Conservation (phyloP, 345 rosid species). For the Physaria fendleri region DNA sequence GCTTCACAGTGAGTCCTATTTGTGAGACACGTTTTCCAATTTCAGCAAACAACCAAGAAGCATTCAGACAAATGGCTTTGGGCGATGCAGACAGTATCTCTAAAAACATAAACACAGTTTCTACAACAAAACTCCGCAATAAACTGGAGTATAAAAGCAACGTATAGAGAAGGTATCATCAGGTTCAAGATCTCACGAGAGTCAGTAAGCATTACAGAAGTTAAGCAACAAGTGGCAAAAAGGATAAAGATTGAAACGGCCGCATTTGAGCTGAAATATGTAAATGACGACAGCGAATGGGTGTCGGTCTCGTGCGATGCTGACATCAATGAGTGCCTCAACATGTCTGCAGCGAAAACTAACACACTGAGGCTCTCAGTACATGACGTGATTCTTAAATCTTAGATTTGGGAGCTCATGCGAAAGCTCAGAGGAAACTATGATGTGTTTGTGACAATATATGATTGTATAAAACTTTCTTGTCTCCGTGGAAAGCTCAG, state of each 20-base stretch:
- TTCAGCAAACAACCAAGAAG: constrained; percentile 21
- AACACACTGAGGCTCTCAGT: constrained; percentile 51
- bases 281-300: constrained; percentile 83
- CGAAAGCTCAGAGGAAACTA: constrained; percentile 67
- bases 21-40: constrained; percentile 24
- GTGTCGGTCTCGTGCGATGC: constrained; percentile 76
- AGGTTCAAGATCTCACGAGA: constrained; percentile 58
- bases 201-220: constrained; percentile 45
- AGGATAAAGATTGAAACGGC: constrained; percentile 74
- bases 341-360: constrained; percentile 34
- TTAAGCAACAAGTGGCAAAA: constrained; percentile 80
- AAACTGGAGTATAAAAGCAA: constrained; percentile 60
- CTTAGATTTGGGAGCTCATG: constrained; percentile 77
- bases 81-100: constrained; percentile 31
- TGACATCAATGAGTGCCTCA: constrained; percentile 77
- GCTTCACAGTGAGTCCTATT: constrained; percentile 20
- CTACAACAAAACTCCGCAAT: constrained; percentile 20
- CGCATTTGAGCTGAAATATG: constrained; percentile 70
- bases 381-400: constrained; percentile 52
- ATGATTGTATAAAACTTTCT: neutral
- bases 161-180: constrained; percentile 71
- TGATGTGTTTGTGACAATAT: constrained; percentile 25
- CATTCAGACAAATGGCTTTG: constrained; percentile 8
- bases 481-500: constrained; percentile 74
- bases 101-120: constrained; percentile 12